A percentile compares a stretch with the other conserved stretches of the same genome.
Conservation (phyloP, 2,329 filamentous ascomycete species). For the Aureobasidium mangrovei region DNA sequence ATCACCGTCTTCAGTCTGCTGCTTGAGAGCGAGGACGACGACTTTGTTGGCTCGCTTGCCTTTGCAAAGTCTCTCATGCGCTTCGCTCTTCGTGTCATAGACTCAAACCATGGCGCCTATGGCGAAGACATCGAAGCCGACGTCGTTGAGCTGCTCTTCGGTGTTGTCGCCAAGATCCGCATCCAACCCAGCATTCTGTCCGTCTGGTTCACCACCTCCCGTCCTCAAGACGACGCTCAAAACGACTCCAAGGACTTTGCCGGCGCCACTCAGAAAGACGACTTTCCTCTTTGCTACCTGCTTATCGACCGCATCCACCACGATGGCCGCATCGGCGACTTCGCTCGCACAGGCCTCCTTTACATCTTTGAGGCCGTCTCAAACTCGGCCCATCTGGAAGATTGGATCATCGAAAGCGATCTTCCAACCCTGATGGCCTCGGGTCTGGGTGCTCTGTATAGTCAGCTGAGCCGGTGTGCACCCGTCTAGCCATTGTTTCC, state of each 20-base stretch:
- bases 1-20: constrained; percentile 83
- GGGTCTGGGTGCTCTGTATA: constrained; percentile 71
- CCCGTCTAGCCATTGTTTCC: constrained; percentile 25
- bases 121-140: constrained; percentile 76
- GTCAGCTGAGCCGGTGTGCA: constrained; percentile 52
- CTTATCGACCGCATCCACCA: constrained; percentile 95
- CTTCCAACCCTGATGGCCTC: constrained; percentile 95
- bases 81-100: constrained; percentile 69
- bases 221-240: constrained; percentile 29
- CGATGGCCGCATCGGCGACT: constrained; percentile 89
- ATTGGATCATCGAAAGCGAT: constrained; percentile 96
- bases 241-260: constrained; percentile 61
- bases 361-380: constrained; percentile 95
- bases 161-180: constrained; percentile 91
- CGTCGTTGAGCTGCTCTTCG: constrained; percentile 88
- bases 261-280: constrained; percentile 74
- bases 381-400: constrained; percentile 71
- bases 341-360: constrained; percentile 83
- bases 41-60: constrained; percentile 75
- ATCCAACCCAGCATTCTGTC: constrained; percentile 78
- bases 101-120: constrained; percentile 62
- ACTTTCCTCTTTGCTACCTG: constrained; percentile 93
- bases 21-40: constrained; percentile 93
- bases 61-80: constrained; percentile 86
- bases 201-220: constrained; percentile 65